A percentile compares a stretch with the other conserved stretches of the same genome.
Evolutionary conservation across 495 filamentous ascomycete genomes (phyloP).

Genomic region (Daldinia vernicosa): DNA sequence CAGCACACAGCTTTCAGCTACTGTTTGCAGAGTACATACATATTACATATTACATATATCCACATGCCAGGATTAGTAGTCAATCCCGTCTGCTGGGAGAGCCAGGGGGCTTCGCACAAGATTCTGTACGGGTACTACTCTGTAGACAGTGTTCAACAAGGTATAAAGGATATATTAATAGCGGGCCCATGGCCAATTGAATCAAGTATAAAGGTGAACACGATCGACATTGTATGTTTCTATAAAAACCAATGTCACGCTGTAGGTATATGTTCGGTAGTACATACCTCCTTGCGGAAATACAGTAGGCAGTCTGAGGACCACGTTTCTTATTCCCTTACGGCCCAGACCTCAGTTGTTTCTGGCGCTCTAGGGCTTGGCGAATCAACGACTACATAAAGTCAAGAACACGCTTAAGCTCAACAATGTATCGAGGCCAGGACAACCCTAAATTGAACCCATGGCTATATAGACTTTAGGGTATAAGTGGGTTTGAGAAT

Average conservation of each 20-base stretch:
- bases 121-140: conserved; percentile 19
- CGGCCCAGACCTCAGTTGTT: not conserved
- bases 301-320: not conserved
- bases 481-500: not conserved
- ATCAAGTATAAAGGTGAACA: not conserved
- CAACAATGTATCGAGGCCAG: not conserved
- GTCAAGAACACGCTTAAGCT: not conserved
- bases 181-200: conserved; percentile 1
- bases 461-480: not conserved
- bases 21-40: not conserved
- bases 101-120: conserved; percentile 15
- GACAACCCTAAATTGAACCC: not conserved
- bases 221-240: conserved; percentile 9
- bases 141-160: not conserved
- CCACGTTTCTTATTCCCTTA: conserved; percentile 16
- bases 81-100: conserved; percentile 29
- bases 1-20: not conserved
- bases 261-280: not conserved
- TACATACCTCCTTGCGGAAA: not conserved
- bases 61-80: conserved; percentile 22
- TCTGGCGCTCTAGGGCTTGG: not conserved
- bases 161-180: not conserved
- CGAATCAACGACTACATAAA: not conserved
- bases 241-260: not conserved
- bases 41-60: too few relatives aligned